These are phyloP conservation scores for Tylopilus vinaceipallidus DNA, from an alignment of 768 basidiomycete species.

Conservation along the genomic window DNA sequence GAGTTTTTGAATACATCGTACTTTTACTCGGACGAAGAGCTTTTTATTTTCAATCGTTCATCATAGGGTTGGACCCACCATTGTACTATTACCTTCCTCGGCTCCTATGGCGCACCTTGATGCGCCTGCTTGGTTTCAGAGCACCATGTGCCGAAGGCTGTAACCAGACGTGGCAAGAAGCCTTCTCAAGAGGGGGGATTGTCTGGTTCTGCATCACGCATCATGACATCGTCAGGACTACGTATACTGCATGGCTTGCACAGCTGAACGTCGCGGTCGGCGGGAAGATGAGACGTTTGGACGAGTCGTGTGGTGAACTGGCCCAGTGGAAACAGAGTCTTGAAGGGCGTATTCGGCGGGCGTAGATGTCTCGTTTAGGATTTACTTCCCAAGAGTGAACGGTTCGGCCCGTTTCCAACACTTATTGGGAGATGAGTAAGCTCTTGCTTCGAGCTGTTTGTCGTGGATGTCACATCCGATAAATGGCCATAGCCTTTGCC, in stretches of 20 bases:
- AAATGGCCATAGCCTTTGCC: too few species aligned
- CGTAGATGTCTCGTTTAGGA: conserved; percentile 3
- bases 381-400: background rate
- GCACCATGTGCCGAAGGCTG: conserved; percentile 51
- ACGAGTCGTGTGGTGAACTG: conserved; percentile 49
- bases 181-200: conserved; percentile 48
- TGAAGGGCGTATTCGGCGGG: conserved; percentile 7
- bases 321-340: conserved; percentile 36
- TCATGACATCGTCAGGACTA: conserved; percentile 30
- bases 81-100: conserved; percentile 60
- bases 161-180: conserved; percentile 36
- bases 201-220: conserved; percentile 49
- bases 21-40: too few species aligned
- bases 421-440: too few species aligned
- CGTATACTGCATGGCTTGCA: conserved; percentile 17
- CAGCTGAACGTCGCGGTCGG: conserved; percentile 28
- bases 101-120: conserved; percentile 50
- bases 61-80: too few species aligned
- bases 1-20: too few species aligned
- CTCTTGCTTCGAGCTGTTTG: too few species aligned
- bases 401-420: too few species aligned
- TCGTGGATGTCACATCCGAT: too few species aligned
- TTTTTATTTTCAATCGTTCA: too few species aligned
- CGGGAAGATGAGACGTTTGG: conserved; percentile 45
- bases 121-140: conserved; percentile 37